These are phyloP conservation scores for Hemileccinum rubropunctum DNA, from an alignment of 768 basidiomycete genomes.

Conservation along the genomic window DNA sequence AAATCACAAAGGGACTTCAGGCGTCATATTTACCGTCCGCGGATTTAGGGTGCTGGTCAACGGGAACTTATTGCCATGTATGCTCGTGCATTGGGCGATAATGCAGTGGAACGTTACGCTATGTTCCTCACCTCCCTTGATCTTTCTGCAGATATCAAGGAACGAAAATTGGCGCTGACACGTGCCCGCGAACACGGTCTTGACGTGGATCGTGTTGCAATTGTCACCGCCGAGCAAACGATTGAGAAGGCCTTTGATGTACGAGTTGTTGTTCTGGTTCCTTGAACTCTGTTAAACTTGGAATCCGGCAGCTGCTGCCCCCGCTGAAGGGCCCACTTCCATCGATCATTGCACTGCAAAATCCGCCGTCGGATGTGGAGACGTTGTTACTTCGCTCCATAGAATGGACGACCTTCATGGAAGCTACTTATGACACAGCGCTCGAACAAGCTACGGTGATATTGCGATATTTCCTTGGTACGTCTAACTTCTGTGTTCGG, in stretches of 20 bases:
- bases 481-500: conserved; percentile 19
- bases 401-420: conserved; percentile 87
- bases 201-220: conserved; percentile 76
- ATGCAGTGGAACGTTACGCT: conserved; percentile 90
- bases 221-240: conserved; percentile 74
- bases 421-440: conserved; percentile 72
- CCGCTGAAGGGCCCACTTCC: conserved; percentile 56
- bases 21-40: not conserved
- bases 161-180: conserved; percentile 66
- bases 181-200: conserved; percentile 83
- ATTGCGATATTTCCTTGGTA: conserved; percentile 86
- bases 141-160: conserved; percentile 56
- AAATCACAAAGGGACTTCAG: not conserved
- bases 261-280: conserved; percentile 15
- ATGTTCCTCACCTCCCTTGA: conserved; percentile 81
- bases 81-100: conserved; percentile 84
- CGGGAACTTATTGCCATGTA: conserved; percentile 91
- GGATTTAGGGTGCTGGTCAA: conserved; percentile 62
- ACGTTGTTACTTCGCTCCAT: conserved; percentile 75
- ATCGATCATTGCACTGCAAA: conserved; percentile 55
- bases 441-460: conserved; percentile 87
- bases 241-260: conserved; percentile 71
- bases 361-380: conserved; percentile 56
- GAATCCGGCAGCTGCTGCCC: conserved; percentile 46
- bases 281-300: conserved; percentile 7